A percentile compares a stretch with the other conserved stretches of the same genome.
These are phyloP conservation scores for Paramecium biaurelia DNA, from an alignment of 73 alveolate species.

Conservation along the genomic window DNA sequence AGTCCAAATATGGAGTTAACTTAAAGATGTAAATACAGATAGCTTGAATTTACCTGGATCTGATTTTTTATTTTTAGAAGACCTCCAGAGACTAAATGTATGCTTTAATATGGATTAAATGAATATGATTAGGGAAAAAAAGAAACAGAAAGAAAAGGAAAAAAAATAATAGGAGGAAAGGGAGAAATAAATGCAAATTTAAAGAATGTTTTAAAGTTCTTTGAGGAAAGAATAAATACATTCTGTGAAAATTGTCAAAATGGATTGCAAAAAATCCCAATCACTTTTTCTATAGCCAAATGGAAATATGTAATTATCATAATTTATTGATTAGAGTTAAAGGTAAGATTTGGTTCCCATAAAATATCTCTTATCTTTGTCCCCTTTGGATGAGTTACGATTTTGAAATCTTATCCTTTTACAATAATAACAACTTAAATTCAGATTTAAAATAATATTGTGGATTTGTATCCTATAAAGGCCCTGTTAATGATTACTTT, in stretches of 20 bases:
- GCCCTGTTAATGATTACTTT: neutral
- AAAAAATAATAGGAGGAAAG: neutral
- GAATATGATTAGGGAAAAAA: neutral
- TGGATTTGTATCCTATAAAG: neutral
- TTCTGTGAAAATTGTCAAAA: neutral
- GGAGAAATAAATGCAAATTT: neutral
- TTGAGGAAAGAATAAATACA: neutral
- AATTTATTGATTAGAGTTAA: neutral
- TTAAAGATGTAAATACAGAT: neutral
- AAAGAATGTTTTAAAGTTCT: neutral
- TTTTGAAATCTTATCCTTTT: neutral
- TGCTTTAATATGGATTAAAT: neutral
- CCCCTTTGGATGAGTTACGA: neutral
- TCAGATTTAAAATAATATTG: neutral
- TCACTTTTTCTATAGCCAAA: neutral
- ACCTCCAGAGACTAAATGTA: neutral
- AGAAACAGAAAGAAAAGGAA: neutral
- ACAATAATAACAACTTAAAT: neutral
- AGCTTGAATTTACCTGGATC: neutral
- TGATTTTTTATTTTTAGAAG: neutral
- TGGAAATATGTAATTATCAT: neutral
- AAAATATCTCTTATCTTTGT: neutral
- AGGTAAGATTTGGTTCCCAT: neutral
- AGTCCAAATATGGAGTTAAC: neutral
- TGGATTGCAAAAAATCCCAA: neutral